Evolutionary conservation across 768 basidiomycete species (phyloP), one percentile per base, ranked within the genome.

Genomic region (Leccinum uliginosum): DNA sequence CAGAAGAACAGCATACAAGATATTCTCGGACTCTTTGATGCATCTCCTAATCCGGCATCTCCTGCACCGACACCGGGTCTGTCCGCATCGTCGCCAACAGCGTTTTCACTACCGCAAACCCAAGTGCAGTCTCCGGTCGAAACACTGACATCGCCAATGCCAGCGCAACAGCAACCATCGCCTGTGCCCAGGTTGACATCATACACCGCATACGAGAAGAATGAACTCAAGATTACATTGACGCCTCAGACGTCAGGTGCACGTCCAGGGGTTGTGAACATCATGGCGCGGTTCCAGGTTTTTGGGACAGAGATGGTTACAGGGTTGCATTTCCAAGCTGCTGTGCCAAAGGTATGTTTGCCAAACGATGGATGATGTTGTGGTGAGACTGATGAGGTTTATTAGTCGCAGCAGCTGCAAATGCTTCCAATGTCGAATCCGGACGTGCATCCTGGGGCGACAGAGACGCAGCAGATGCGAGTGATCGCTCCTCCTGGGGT

Each of bases 361-460:
- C 0, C 21, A 10, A 15, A 24, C 32, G 21, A 29, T n/a, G 5
- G 34, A 19, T 19, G 38, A 35, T 19, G 8, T 15, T 15, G 21
- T 21, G 14, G 34, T 23, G 23, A 26, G 27, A 26, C 32, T 62
- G 32, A 60, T 7, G 3, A 26, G 15, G 43, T n/a, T n/a, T 30
- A 6, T 47, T 46, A 98, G 93, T 91, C 94, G 0, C 95, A 97
- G 74, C 94, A 97, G 70, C 72, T 99, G 55, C 95, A 98, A 71
- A 99, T 99, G 96, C 79, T 93, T 56, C 93, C 96, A 6, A 98
- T 98, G 89, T 93, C 93, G 6, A 93, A 87, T 71, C 78, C 87
- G 11, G 87, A 83, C 52, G 80, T 99, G 44, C 75, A 73, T 32
- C 86, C 91, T 0, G 92, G 93, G 1, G 75, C 84, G 9, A 81